phyloP scores from a whole-genome alignment of 1,284 basidiomycete species.

The Phylloboletellus chloephorus region DNA sequence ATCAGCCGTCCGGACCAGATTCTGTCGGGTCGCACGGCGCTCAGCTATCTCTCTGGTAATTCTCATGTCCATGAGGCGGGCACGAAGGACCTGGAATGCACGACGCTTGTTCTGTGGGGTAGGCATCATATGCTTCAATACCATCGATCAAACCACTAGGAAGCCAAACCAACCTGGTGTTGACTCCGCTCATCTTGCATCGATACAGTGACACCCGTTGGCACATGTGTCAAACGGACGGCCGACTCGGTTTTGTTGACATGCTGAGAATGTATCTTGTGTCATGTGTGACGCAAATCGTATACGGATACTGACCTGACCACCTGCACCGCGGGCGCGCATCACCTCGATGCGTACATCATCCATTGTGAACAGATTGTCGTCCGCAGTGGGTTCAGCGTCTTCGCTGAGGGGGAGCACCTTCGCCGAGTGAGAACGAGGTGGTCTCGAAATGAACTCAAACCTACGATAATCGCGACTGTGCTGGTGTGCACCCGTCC shows the following conservation, averaged over 20 bases:
- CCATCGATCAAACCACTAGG: not conserved
- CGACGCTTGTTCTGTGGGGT: constrained; percentile 74
- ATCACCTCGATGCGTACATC: constrained; percentile 92
- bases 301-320: constrained; percentile 57
- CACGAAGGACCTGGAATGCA: constrained; percentile 83
- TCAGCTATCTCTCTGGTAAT: constrained; percentile 65
- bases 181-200: constrained; percentile 99
- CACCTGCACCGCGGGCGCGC: constrained; percentile 92
- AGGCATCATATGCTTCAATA: constrained; percentile 1
- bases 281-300: not conserved
- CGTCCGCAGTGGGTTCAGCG: constrained; percentile 38
- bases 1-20: constrained; percentile 75
- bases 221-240: constrained; percentile 91
- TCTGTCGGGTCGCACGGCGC: constrained; percentile 63
- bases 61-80: constrained; percentile 78
- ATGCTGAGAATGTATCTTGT: constrained; percentile 51
- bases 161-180: constrained; percentile 60
- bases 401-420: constrained; percentile 77
- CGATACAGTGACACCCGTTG: constrained; percentile 91
- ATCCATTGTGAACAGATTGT: constrained; percentile 71
- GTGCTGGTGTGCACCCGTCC: constrained; percentile 94
- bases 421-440: constrained; percentile 35
- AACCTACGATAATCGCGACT: constrained; percentile 74
- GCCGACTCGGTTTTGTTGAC: constrained; percentile 99
- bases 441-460: not conserved